Evolutionary conservation across 345 rosid genomes (phyloP).

Genomic region (Balakata baccata): DNA sequence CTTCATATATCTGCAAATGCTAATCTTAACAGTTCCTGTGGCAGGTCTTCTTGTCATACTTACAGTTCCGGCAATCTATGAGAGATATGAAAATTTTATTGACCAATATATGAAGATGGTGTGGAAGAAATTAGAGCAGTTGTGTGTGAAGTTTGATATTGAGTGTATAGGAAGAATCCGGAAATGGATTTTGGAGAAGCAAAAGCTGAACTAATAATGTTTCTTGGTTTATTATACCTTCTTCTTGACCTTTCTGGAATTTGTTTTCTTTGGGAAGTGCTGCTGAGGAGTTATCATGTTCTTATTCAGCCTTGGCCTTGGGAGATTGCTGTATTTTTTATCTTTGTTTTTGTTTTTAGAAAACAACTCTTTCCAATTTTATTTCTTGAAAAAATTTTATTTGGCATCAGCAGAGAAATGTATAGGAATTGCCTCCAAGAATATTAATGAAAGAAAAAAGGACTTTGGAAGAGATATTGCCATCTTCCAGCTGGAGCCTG

Average conservation of each 20-base stretch:
- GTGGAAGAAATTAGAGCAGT: slow-evolving; percentile 32
- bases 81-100: slow-evolving; percentile 52
- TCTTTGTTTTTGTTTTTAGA: neutral
- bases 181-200: slow-evolving; percentile 48
- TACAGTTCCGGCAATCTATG: slow-evolving; percentile 73
- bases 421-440: neutral
- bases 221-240: neutral
- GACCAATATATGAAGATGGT: slow-evolving; percentile 39
- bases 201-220: slow-evolving; percentile 50
- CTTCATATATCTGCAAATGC: neutral
- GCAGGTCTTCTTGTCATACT: slow-evolving; percentile 67
- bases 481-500: no score
- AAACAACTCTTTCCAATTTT: slow-evolving; percentile 33
- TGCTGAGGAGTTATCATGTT: neutral
- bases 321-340: slow-evolving; percentile 2
- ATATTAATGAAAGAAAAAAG: neutral
- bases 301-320: slow-evolving; percentile 9
- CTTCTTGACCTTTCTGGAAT: neutral
- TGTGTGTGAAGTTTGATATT: slow-evolving; percentile 45
- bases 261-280: neutral
- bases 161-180: slow-evolving; percentile 36
- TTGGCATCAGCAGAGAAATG: neutral
- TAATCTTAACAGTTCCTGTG: neutral
- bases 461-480: neutral
- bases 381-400: neutral